Conservation (phyloP, 352 stramenopile species). For the Achlya hypogyna region DNA sequence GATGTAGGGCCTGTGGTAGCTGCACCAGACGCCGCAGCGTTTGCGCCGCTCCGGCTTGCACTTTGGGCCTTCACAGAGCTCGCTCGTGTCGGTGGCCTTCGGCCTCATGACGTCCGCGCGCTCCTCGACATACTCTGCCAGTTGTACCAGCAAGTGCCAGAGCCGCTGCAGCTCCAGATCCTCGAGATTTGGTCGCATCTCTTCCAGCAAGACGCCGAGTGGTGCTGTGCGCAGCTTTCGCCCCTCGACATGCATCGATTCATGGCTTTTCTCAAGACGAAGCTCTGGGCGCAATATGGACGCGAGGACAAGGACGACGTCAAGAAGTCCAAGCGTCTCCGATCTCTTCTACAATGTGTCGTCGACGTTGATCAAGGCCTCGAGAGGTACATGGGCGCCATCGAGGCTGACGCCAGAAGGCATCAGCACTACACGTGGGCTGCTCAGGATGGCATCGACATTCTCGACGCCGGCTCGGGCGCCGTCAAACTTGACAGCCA, state of each 20-base stretch:
- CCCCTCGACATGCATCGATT: background rate
- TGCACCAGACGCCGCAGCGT: background rate
- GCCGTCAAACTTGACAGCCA: background rate
- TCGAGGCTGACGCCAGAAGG: background rate
- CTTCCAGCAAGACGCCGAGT: background rate
- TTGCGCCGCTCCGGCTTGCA: background rate
- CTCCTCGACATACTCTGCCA: background rate
- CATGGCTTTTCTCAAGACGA: conserved; percentile 28
- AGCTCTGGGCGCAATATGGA: conserved; percentile 42
- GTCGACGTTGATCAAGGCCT: conserved; percentile 32
- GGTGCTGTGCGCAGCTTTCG: background rate
- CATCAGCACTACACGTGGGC: background rate
- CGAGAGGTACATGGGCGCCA: background rate
- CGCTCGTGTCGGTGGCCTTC: background rate
- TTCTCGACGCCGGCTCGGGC: background rate
- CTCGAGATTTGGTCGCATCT: background rate
- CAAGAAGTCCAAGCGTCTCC: conserved; percentile 47
- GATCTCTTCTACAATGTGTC: conserved; percentile 45
- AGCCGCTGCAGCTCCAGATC: background rate
- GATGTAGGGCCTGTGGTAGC: background rate
- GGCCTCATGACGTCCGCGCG: background rate
- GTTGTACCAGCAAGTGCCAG: conserved; percentile 7
- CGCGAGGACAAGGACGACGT: conserved; percentile 26
- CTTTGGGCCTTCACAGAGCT: background rate
- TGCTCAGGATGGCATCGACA: background rate